A percentile compares a stretch with the other conserved stretches of the same genome.
Evolutionary conservation across 2,329 filamentous ascomycete species (phyloP).

Genomic region (Pezicula neosporulosa): DNA sequence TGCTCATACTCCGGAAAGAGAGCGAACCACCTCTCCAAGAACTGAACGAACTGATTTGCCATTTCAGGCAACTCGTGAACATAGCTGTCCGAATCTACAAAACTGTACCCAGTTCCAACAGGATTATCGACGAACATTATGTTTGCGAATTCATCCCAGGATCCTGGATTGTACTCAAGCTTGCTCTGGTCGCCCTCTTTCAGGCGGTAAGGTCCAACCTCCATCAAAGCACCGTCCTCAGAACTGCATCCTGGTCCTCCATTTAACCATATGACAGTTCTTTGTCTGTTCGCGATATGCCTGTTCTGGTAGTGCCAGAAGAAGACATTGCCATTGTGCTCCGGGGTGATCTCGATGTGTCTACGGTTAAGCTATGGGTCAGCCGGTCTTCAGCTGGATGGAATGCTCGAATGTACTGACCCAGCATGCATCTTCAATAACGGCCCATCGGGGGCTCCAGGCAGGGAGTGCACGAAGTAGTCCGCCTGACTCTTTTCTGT

Average conservation of each 20-base stretch:
- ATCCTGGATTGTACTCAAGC: constrained; percentile 82
- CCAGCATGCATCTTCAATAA: constrained; percentile 97
- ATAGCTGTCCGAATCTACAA: constrained; percentile 85
- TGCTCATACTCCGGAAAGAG: constrained; percentile 88
- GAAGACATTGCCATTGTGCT: constrained; percentile 90
- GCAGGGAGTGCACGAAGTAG: constrained; percentile 84
- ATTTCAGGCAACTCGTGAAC: constrained; percentile 83
- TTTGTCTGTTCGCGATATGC: constrained; percentile 87
- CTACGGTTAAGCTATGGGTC: constrained; percentile 41
- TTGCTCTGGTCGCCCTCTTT: constrained; percentile 59
- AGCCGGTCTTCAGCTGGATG: neutral
- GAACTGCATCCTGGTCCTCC: constrained; percentile 96
- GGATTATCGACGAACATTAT: constrained; percentile 96
- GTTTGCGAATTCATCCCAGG: constrained; percentile 98
- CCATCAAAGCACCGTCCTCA: constrained; percentile 94
- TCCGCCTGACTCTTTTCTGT: constrained; percentile 68
- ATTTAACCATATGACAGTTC: constrained; percentile 95
- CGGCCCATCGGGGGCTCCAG: constrained; percentile 76
- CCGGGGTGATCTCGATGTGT: constrained; percentile 84
- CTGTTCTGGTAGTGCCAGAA: constrained; percentile 98
- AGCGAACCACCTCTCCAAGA: constrained; percentile 87
- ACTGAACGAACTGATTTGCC: constrained; percentile 82
- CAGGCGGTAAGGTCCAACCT: constrained; percentile 89
- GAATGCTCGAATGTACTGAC: constrained; percentile 47
- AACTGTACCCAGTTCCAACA: constrained; percentile 94